A percentile compares a stretch with the other conserved stretches of the same genome.
phyloP scores from a whole-genome alignment of 352 stramenopile genomes.

The Globisporangium nagaii region DNA sequence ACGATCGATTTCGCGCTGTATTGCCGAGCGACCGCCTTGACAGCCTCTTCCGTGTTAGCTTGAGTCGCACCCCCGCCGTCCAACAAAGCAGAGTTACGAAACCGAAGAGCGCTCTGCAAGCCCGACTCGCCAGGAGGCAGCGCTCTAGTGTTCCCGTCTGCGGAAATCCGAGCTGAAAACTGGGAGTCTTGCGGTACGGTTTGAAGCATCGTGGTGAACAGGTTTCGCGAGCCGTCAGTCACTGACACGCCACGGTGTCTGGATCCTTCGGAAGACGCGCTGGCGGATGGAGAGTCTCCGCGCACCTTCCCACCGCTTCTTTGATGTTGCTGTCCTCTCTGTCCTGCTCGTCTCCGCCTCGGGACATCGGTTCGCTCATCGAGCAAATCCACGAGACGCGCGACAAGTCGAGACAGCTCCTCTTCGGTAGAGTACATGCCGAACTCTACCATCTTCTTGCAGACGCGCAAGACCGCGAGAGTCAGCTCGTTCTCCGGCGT shows the following conservation, averaged over 20 bases:
- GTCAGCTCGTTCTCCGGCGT: conserved; percentile 60
- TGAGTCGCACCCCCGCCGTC: conserved; percentile 15
- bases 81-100: conserved; percentile 34
- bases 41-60: not conserved
- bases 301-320: not conserved
- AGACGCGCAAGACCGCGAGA: conserved; percentile 44
- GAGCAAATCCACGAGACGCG: conserved; percentile 22
- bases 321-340: not conserved
- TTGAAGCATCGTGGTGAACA: conserved; percentile 25
- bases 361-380: conserved; percentile 47
- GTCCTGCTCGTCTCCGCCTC: not conserved
- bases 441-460: conserved; percentile 58
- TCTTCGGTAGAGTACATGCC: conserved; percentile 50
- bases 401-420: conserved; percentile 28
- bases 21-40: conserved; percentile 16
- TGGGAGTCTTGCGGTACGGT: conserved; percentile 5
- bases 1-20: conserved; percentile 15
- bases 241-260: conserved; percentile 9
- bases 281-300: not conserved
- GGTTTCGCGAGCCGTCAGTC: conserved; percentile 15
- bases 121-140: not conserved
- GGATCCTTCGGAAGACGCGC: not conserved
- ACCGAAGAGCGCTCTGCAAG: conserved; percentile 5
- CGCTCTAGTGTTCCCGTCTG: not conserved
- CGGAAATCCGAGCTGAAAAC: not conserved